A percentile compares a stretch with the other conserved stretches of the same genome.
Conservation (phyloP, 2,329 filamentous ascomycete genomes). For the Sclerotinia minor region DNA sequence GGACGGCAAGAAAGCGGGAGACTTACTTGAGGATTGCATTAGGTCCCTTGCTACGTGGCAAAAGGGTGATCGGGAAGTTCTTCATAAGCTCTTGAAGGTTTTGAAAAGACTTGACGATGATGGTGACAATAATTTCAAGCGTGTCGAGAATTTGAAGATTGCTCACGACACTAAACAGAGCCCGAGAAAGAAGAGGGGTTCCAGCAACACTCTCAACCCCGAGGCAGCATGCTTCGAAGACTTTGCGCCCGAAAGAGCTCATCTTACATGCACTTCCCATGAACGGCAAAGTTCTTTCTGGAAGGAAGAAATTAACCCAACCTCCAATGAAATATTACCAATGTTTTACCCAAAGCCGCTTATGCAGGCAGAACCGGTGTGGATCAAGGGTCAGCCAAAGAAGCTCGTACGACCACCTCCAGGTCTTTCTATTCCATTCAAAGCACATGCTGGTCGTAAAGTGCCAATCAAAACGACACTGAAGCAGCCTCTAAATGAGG, state of each 20-base stretch:
- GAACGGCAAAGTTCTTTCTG: not conserved
- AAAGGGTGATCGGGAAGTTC: constrained; percentile 28
- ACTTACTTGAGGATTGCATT: constrained; percentile 24
- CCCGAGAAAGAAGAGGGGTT: not conserved
- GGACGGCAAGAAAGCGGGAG: constrained; percentile 3
- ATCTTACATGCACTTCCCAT: constrained; percentile 4
- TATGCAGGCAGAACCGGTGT: constrained; percentile 14
- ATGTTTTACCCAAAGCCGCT: constrained; percentile 12
- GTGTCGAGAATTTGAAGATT: not conserved
- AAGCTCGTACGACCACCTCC: constrained; percentile 7
- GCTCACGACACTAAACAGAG: not conserved
- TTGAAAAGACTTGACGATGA: constrained; percentile 28
- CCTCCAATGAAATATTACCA: constrained; percentile 6
- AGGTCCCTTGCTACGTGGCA: constrained; percentile 30
- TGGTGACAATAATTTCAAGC: not conserved
- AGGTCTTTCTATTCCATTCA: not conserved
- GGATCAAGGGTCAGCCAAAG: constrained; percentile 4
- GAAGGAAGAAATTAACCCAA: constrained; percentile 8
- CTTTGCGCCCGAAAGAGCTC: constrained; percentile 21
- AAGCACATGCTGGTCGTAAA: constrained; percentile 5
- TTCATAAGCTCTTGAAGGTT: constrained; percentile 32
- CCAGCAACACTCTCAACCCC: constrained; percentile 30
- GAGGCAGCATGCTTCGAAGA: constrained; percentile 29
- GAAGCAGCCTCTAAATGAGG: constrained; percentile 20
- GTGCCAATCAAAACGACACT: constrained; percentile 13